Conservation (phyloP, 1,284 basidiomycete genomes). For the Bjerkandera adusta region DNA sequence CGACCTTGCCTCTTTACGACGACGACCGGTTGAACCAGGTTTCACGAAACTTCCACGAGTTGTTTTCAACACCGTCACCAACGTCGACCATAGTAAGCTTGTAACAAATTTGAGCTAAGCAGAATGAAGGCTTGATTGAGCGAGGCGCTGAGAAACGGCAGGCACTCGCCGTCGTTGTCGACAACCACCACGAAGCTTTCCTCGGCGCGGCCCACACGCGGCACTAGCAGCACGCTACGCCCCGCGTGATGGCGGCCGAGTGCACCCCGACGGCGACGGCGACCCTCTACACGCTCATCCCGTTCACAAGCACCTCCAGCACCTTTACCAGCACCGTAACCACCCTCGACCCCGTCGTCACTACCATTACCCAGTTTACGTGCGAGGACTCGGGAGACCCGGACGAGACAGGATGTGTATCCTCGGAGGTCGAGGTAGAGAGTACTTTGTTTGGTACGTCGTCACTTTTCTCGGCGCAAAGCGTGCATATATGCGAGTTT, state of each 20-base stretch:
- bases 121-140: constrained; percentile 10
- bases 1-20: background rate
- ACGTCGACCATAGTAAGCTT: no score
- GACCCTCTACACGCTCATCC: constrained; percentile 24
- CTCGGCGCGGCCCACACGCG: no score
- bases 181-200: background rate
- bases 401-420: constrained; percentile 8
- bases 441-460: constrained; percentile 13
- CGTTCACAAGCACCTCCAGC: constrained; percentile 18
- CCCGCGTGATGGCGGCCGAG: no score
- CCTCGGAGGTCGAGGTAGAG: constrained; percentile 4
- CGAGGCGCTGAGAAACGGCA: constrained; percentile 15
- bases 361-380: constrained; percentile 14
- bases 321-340: constrained; percentile 21
- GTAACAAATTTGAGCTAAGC: no score
- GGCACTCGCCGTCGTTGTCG: constrained; percentile 5
- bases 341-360: constrained; percentile 21
- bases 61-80: no score
- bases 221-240: no score
- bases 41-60: no score
- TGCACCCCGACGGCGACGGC: constrained; percentile 28
- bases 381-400: background rate
- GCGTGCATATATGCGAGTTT: no score
- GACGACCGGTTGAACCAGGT: no score
- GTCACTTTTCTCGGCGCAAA: background rate